phyloP scores from a whole-genome alignment of 2,329 filamentous ascomycete genomes.

The Microcera coccophila region DNA sequence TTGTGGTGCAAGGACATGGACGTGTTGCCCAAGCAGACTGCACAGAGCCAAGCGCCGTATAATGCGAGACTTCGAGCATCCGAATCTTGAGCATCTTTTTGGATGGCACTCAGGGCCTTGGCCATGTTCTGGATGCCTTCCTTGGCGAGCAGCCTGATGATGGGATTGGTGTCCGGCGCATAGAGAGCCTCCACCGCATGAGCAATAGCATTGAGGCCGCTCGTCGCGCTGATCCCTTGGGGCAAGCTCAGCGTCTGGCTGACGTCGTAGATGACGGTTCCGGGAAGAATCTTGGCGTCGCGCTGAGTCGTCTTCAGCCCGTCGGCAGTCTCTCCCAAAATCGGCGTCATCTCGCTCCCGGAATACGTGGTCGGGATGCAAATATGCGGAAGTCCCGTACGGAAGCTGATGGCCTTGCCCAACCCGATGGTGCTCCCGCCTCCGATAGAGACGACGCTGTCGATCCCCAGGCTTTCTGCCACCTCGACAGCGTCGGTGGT shows the following conservation, averaged over 20 bases:
- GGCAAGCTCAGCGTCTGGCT: conserved; percentile 59
- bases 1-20: conserved; percentile 11
- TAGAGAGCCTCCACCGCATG: conserved; percentile 61
- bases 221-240: conserved; percentile 48
- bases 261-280: conserved; percentile 62
- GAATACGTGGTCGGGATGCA: conserved; percentile 58
- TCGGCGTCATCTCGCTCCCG: conserved; percentile 62
- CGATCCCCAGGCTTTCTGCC: conserved; percentile 42
- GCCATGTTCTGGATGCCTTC: conserved; percentile 55
- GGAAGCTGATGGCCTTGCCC: conserved; percentile 55
- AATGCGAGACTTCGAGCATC: conserved; percentile 1
- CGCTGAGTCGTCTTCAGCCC: conserved; percentile 55
- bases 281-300: conserved; percentile 57
- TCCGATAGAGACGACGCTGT: conserved; percentile 40
- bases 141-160: conserved; percentile 54
- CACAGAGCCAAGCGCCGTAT: conserved; percentile 41
- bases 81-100: conserved; percentile 39
- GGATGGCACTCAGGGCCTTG: conserved; percentile 49
- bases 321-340: conserved; percentile 58
- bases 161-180: conserved; percentile 57
- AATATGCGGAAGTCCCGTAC: conserved; percentile 51
- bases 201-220: conserved; percentile 63
- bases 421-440: conserved; percentile 46
- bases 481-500: conserved; percentile 54
- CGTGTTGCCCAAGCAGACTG: conserved; percentile 6